Evolutionary conservation across 495 filamentous ascomycete species (phyloP), one percentile per base, ranked within the genome.

Genomic region (Penicillium cinerascens): DNA sequence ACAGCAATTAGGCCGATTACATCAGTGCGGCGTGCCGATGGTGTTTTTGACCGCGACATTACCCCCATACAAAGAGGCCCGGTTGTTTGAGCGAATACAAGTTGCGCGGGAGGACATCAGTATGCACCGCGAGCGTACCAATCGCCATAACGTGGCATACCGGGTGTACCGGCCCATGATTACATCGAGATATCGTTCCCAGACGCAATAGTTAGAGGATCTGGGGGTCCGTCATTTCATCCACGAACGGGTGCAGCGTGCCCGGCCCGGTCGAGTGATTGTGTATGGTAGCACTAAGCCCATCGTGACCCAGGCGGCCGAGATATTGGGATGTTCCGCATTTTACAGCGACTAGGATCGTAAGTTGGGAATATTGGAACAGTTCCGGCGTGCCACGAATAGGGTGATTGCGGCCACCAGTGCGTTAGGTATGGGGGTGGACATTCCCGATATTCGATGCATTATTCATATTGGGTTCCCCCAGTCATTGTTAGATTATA

Each of bases 41-140:
- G 52, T 66, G 10, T 58, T 56, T 38, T 57, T 66, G 23, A 66
- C 57, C 18, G 61, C 48, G 1, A 66, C 42, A 22, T 44, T 66
- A 29, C 56, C 46, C 22, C 54, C 27, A 25, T 44, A 8, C 27
- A 40, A 57, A 27, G 48, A 58, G 44, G 42, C 35, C 42, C 22
- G 11, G 38, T 35, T 58, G 9, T 49, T 26, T 25, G 43, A 48
- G 43, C 48, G 20, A 8, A 46, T 49, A 18, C n/a, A 18, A 11
- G 45, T 18, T 13, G 21, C 29, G 22, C 43, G 22, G 23, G 22
- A 45, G 13, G 4, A 11, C 13, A 25, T 45, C 3, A 45, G 43
- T 18, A 20, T 45, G 3, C 27, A 29, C 43, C 23, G 43, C 7
- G 23, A 16, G n/a, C 23, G 23, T 10, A 45, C 43, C 4, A 45